phyloP scores from a whole-genome alignment of 129 eudicot genomes.

The Rutidosis leptorrhynchoides region DNA sequence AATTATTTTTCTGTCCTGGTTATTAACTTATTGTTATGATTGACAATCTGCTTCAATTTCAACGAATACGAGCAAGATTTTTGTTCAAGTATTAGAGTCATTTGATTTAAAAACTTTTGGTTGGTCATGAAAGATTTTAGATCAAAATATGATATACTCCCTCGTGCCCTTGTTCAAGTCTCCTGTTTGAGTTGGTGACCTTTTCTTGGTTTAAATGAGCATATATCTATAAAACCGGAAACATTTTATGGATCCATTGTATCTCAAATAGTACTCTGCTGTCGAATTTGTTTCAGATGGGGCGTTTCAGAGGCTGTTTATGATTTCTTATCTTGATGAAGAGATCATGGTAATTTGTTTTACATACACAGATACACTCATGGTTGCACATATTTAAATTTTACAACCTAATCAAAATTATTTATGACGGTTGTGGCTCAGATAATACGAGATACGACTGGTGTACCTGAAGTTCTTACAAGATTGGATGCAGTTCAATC shows the following conservation, averaged over 20 bases:
- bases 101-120: background rate
- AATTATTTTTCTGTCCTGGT: constrained; percentile 1
- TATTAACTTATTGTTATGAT: background rate
- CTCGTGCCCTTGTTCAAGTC: background rate
- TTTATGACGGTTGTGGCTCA: constrained; percentile 31
- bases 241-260: background rate
- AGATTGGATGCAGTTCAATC: constrained; percentile 51
- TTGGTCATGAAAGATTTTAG: background rate
- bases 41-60: background rate
- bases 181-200: background rate
- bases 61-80: background rate
- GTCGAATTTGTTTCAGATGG: constrained; percentile 51
- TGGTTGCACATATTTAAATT: background rate
- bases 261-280: background rate
- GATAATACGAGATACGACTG: constrained; percentile 73
- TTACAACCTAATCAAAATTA: background rate
- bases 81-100: background rate
- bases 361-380: background rate
- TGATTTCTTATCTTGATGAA: constrained; percentile 96
- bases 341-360: constrained; percentile 71
- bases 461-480: constrained; percentile 80
- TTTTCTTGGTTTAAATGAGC: background rate
- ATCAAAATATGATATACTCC: background rate
- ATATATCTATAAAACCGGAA: no score
- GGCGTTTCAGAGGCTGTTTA: constrained; percentile 60